phyloP scores from a whole-genome alignment of 139 green algal species.

The Zygnema cylindricum region DNA sequence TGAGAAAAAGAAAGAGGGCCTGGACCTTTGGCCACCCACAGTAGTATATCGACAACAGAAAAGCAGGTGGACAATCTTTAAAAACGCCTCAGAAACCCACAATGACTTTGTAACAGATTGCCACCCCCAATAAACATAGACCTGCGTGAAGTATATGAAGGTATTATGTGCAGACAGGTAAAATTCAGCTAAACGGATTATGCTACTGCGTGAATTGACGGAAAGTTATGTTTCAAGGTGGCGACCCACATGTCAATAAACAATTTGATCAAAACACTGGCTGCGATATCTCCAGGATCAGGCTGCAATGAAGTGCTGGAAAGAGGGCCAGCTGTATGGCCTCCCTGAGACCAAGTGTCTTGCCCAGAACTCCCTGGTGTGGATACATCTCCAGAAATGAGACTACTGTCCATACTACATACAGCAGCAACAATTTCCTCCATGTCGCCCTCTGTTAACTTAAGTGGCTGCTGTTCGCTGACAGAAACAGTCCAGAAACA shows the following conservation, averaged over 20 bases:
- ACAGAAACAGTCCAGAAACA: slow-evolving; percentile 25
- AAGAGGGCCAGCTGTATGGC: not conserved
- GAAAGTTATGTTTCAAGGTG: not conserved
- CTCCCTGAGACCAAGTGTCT: not conserved
- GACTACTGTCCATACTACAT: slow-evolving; percentile 7
- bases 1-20: too few relatives aligned
- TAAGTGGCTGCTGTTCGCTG: slow-evolving; percentile 58
- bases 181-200: not conserved
- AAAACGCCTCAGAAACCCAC: not conserved
- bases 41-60: too few relatives aligned
- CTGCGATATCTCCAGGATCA: slow-evolving; percentile 14
- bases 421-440: slow-evolving; percentile 53
- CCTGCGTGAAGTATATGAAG: not conserved
- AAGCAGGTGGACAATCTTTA: too few relatives aligned
- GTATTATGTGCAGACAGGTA: not conserved
- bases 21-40: too few relatives aligned
- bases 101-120: not conserved
- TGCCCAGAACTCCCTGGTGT: not conserved
- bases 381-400: not conserved
- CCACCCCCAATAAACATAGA: not conserved
- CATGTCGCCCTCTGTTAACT: slow-evolving; percentile 56
- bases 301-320: not conserved
- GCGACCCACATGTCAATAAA: slow-evolving; percentile 55
- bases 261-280: slow-evolving; percentile 59
- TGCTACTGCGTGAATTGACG: not conserved